These are phyloP conservation scores for Venturia asperata DNA, from an alignment of 2,329 filamentous ascomycete species.

Conservation along the genomic window DNA sequence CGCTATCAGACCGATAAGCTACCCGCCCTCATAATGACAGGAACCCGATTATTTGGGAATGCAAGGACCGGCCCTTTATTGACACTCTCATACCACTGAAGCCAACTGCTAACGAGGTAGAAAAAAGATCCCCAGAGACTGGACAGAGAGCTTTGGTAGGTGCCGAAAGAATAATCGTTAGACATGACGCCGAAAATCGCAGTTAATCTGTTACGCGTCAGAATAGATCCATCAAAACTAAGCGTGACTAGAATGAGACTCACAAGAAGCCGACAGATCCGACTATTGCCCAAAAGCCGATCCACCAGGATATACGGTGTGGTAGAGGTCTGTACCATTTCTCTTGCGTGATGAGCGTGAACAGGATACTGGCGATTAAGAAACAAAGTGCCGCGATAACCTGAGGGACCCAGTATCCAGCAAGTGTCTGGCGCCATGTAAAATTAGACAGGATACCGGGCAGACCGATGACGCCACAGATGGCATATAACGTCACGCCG, in stretches of 20 bases:
- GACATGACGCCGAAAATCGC: conserved; percentile 19
- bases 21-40: conserved; percentile 13
- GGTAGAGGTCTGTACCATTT: conserved; percentile 27
- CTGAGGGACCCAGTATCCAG: conserved; percentile 27
- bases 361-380: conserved; percentile 27
- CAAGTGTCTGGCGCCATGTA: conserved; percentile 23
- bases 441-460: conserved; percentile 26
- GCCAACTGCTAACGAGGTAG: conserved; percentile 25
- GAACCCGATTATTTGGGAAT: conserved; percentile 23
- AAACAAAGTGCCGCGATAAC: conserved; percentile 27
- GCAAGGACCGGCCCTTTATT: conserved; percentile 26
- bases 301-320: conserved; percentile 27
- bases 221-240: neutral
- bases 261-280: conserved; percentile 27
- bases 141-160: conserved; percentile 25
- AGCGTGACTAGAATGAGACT: conserved; percentile 18
- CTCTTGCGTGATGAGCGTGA: conserved; percentile 28
- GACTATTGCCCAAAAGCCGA: conserved; percentile 26
- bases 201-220: conserved; percentile 13
- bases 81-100: conserved; percentile 29
- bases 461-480: conserved; percentile 25
- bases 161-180: conserved; percentile 19
- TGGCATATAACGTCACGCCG: conserved; percentile 26
- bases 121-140: conserved; percentile 26
- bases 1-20: neutral